Conservation (phyloP, 192 early-diverging fungal species). For the Coemansia reversa region DNA sequence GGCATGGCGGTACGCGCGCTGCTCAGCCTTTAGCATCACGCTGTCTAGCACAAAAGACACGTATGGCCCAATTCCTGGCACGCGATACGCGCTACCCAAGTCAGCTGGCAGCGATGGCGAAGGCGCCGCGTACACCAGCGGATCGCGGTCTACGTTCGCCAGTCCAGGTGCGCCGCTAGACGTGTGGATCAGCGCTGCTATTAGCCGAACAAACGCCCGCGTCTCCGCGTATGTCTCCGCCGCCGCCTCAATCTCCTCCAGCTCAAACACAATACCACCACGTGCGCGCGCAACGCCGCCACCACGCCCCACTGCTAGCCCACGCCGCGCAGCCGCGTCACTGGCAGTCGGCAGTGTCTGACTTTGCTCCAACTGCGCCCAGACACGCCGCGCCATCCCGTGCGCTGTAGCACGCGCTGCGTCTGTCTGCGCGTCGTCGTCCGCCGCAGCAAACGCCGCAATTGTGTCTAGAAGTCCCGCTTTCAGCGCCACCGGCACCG, state of each 20-base stretch:
- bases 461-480: slow-evolving; percentile 77
- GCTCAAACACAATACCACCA: slow-evolving; percentile 70
- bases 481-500: slow-evolving; percentile 76
- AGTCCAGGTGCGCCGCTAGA: slow-evolving; percentile 46
- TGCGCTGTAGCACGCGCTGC: slow-evolving; percentile 26
- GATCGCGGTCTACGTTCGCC: slow-evolving; percentile 41
- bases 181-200: slow-evolving; percentile 68
- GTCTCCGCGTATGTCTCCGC: slow-evolving; percentile 86
- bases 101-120: slow-evolving; percentile 59
- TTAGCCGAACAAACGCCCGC: slow-evolving; percentile 73
- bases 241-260: slow-evolving; percentile 77
- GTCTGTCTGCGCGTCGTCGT: slow-evolving; percentile 30
- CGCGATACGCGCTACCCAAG: slow-evolving; percentile 66
- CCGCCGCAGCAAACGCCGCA: slow-evolving; percentile 71
- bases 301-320: slow-evolving; percentile 30
- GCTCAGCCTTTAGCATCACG: slow-evolving; percentile 76
- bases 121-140: slow-evolving; percentile 26
- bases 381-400: slow-evolving; percentile 71
- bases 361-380: slow-evolving; percentile 76
- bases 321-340: slow-evolving; percentile 24
- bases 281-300: slow-evolving; percentile 14
- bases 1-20: slow-evolving; percentile 62
- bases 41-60: slow-evolving; percentile 81
- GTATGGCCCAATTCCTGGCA: slow-evolving; percentile 78
- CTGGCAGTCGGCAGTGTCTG: slow-evolving; percentile 59